A percentile compares a stretch with the other conserved stretches of the same genome.
Conservation (phyloP, 1,284 basidiomycete genomes). For the Malassezia restricta region DNA sequence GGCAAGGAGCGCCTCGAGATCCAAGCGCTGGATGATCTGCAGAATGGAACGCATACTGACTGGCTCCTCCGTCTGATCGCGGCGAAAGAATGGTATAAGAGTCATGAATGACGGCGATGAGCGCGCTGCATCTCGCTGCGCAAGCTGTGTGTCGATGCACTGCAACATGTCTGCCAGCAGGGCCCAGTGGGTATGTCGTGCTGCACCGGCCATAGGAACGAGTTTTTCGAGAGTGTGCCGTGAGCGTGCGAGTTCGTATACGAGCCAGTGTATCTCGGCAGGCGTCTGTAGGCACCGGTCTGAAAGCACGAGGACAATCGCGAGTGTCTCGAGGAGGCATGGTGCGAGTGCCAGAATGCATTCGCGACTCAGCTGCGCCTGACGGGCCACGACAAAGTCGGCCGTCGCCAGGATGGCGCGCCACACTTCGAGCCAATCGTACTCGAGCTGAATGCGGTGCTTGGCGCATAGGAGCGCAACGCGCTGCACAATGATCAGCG, state of each 20-base stretch:
- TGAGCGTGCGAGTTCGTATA: constrained; percentile 33
- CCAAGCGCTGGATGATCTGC: constrained; percentile 25
- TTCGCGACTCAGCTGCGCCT: constrained; percentile 20
- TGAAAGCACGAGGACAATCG: constrained; percentile 22
- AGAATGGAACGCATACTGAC: constrained; percentile 20
- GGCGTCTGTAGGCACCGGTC: constrained; percentile 24
- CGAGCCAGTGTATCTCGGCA: constrained; percentile 23
- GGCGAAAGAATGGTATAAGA: constrained; percentile 8
- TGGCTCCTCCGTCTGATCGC: constrained; percentile 9
- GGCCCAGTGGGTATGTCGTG: constrained; percentile 17
- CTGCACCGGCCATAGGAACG: constrained; percentile 11
- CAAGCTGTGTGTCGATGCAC: constrained; percentile 22
- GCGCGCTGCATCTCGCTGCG: constrained; percentile 12
- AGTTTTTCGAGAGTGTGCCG: constrained; percentile 16
- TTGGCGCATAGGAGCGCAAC: constrained; percentile 22
- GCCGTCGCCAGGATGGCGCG: constrained; percentile 23
- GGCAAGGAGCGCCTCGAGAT: constrained; percentile 21
- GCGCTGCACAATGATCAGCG: constrained; percentile 26
- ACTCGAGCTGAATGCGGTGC: constrained; percentile 25
- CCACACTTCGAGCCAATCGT: constrained; percentile 36
- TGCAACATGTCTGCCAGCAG: constrained; percentile 20
- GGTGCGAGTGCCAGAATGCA: constrained; percentile 18
- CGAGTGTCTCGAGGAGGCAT: constrained; percentile 23
- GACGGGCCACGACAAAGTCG: constrained; percentile 22
- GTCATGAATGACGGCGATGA: not conserved